These are phyloP conservation scores for Mycena albidolilacea DNA, from an alignment of 768 basidiomycete genomes.

Conservation along the genomic window DNA sequence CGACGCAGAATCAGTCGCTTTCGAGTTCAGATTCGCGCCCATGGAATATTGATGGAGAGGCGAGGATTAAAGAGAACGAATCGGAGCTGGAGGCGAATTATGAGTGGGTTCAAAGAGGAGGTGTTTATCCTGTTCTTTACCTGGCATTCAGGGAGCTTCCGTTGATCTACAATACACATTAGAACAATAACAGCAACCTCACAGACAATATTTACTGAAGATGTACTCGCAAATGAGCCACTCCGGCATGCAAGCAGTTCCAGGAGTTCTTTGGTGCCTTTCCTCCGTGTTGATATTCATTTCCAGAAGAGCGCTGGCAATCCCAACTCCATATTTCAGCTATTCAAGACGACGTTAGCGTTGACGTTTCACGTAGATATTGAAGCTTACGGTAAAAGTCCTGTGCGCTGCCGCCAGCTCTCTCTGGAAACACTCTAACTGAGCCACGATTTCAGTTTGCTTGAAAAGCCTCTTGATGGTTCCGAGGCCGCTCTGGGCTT, in stretches of 20 bases:
- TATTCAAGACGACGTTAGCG: not conserved
- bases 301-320: not conserved
- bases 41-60: not conserved
- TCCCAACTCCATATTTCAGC: constrained; percentile 2
- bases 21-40: not conserved
- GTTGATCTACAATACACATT: too few relatives aligned
- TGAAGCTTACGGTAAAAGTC: not conserved
- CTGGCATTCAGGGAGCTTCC: not conserved
- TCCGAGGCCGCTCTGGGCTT: constrained; percentile 2
- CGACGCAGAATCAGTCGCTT: not conserved
- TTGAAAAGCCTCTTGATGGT: constrained; percentile 17
- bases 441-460: constrained; percentile 12
- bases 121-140: not conserved
- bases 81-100: not conserved
- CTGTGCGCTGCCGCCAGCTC: not conserved
- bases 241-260: constrained; percentile 16
- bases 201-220: not conserved
- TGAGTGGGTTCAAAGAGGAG: not conserved
- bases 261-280: constrained; percentile 23
- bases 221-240: not conserved
- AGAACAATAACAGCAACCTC: too few relatives aligned
- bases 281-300: not conserved
- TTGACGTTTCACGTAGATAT: not conserved
- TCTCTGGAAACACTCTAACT: constrained; percentile 1
- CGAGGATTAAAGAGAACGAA: not conserved